Base-by-base conservation (phyloP, 1,284 basidiomycete species). In the Rhodotorula glutinis region DNA sequence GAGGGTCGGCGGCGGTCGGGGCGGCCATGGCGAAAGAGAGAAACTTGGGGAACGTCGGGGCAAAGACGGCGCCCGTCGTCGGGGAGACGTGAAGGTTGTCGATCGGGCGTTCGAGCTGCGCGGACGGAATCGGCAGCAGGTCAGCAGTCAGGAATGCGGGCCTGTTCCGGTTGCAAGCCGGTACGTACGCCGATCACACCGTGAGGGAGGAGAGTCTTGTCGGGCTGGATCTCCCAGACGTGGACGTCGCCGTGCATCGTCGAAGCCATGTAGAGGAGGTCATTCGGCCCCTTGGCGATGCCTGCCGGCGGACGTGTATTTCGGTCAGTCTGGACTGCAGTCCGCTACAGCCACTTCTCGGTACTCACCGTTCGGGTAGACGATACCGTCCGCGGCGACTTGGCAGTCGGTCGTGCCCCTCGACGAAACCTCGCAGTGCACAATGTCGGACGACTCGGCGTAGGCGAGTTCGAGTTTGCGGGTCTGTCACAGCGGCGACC, bases 1-100 rank as follows among this genome's bases (percentile, higher is more conserved):
- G 7, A 5, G n/a, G 21, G 25, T 5, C 4, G 7, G 68, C 63
- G 25, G 52, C 66, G 5, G 44, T 49, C 43, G 66, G 61, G 33
- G 51, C 60, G 1, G 61, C 44, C 4, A 52, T 53, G 52, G 65
- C 38, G 29, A 68, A 64, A 9, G 40, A 52, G 29, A 75, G 47
- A 21, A 65, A 65, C 7, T 67, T 63, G 16, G 69, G 60, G 33
- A 73, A 47, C 17, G 67, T 49, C 21, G 70, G 62, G 3, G 59
- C 63, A 53, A 53, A 70, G 59, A 75, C 60, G 14, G 62, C 51
- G 33, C 72, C 74, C 11, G 41, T 68, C 59, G 33, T 60, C 47
- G 53, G 64, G 53, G 53, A 72, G 21, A 57, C 68, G 52, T 70
- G 66, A n/a, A 75, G 53, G 56, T 75, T 75, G 62, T 75, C 74